Base-by-base conservation (phyloP, 306 rosid genomes). In the Dryas alaskensis region DNA sequence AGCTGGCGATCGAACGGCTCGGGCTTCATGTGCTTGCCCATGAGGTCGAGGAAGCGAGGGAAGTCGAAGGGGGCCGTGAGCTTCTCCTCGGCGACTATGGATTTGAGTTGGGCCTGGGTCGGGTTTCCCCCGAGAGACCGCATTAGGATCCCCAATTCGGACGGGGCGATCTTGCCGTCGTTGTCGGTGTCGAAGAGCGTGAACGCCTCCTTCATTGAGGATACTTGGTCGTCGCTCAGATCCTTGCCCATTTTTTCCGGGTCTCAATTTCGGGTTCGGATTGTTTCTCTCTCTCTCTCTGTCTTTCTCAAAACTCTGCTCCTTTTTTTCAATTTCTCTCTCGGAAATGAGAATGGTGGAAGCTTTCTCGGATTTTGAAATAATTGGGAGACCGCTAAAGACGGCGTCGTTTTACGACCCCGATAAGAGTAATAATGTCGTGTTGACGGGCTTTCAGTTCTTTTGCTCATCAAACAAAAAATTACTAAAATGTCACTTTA, bases 91-190 rank as follows among this genome's bases (percentile, higher is more conserved):
- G 95, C 78, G 46, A 87, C 54, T 66, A 94, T 91, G 82, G 96
- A 73, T 78, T 94, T 94, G 73, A 94, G 99, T 39, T 94, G 97
- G 42, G 97, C 96, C 78, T 94, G 97, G 75, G 99, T 94, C 43
- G 97, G 99, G 85, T 95, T 95, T 0, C 98, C 99, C 0, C 98
- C 99, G 8, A 95, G 90, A 4, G 97, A 95, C 0, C 99, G 89
- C 99, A 95, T 95, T 31, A 95, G 96, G 85, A 95, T 95, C 62
- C 99, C 99, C 0, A 95, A 89, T 75, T 95, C 99, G n/a, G 98
- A 92, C 1, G 98, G 97, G 4, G 99, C 96, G 87, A 95, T 90
- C 89, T 84, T 81, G 9, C 99, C 99, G 61, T 92, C 92, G 11
- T 86, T 85, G 82, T 90, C 96, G 5, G 97, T 86, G 69, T 92